Percentiles rank a stretch among this genome's conserved stretches.
phyloP scores from a whole-genome alignment of 2,329 filamentous ascomycete species.

The Fusarium chlamydosporum region DNA sequence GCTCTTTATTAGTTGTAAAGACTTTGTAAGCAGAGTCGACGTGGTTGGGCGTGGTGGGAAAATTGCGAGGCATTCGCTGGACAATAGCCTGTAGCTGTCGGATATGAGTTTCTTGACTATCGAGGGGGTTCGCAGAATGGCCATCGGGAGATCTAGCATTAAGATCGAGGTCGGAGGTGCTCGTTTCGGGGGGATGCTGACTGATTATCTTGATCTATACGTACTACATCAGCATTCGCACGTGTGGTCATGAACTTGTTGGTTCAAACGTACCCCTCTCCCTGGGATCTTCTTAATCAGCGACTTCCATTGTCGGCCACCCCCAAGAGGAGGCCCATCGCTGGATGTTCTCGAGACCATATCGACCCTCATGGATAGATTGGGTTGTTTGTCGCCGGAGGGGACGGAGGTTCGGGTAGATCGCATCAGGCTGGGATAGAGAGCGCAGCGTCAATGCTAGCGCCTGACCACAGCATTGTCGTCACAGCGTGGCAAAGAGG shows the following conservation, averaged over 20 bases:
- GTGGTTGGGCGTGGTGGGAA: constrained; percentile 53
- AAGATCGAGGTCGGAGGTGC: constrained; percentile 51
- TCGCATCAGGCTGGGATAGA: constrained; percentile 46
- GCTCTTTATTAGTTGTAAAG: constrained; percentile 60
- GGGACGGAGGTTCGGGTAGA: constrained; percentile 37
- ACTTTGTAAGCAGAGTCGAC: constrained; percentile 63
- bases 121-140: constrained; percentile 46
- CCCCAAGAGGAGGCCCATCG: constrained; percentile 46
- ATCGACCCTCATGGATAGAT: constrained; percentile 37
- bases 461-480: constrained; percentile 49
- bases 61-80: constrained; percentile 54
- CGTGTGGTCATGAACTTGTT: constrained; percentile 18
- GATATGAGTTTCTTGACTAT: constrained; percentile 53
- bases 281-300: constrained; percentile 40
- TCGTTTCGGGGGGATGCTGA: constrained; percentile 44
- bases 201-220: constrained; percentile 25
- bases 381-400: constrained; percentile 33
- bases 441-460: constrained; percentile 47
- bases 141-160: constrained; percentile 46
- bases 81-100: constrained; percentile 56
- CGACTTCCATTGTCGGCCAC: constrained; percentile 41
- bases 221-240: constrained; percentile 8
- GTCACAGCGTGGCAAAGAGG: constrained; percentile 42
- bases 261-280: constrained; percentile 22
- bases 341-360: constrained; percentile 54